Base-by-base conservation (phyloP, 2,329 filamentous ascomycete genomes). In the Arthroderma uncinatum region DNA sequence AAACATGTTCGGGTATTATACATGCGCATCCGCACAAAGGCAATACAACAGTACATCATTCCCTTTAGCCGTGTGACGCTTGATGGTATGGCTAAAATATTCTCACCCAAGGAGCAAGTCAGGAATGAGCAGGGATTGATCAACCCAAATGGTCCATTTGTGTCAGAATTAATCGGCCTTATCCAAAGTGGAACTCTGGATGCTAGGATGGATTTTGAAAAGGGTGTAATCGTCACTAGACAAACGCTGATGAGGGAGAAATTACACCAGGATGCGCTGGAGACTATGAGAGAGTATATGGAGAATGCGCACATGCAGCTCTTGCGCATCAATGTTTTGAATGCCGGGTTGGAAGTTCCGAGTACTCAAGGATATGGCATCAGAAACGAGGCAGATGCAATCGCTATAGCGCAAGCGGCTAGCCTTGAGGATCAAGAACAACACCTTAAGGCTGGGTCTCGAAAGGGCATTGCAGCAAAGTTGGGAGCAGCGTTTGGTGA, bases 31-130 rank as follows among this genome's bases (percentile, higher is more conserved):
- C 83, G 93, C 58, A 87, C 81, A 66, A 96, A 96, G 75, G 92
- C 91, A 66, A 96, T 98, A 59, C 82, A 91, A 23, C 89, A 95
- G 67, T 97, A 96, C 73, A 86, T 95, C 64, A 79, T 89, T 23
- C 91, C 93, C 0, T 98, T 95, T 71, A 94, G 86, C 42, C 85
- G 85, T 62, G 89, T 96, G 60, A 91, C 87, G 0, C 77, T 97
- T 3, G 79, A 85, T 19, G 89, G 83, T 60, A 82, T 98, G 76
- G 83, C 87, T 7, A 77, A 80, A 36, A 85, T 88, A 1, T 97
- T 98, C 70, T 83, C 82, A 0, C 74, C 78, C 1, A 75, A 81
- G 0, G 80, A 80, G 2, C 74, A 78, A 60, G 78, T 80, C 2
- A 83, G 92, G 50, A 90, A 64, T 74, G 78, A 23, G 63, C 21